Base-by-base conservation (phyloP, 768 basidiomycete species). In the Pisolithus tinctorius region DNA sequence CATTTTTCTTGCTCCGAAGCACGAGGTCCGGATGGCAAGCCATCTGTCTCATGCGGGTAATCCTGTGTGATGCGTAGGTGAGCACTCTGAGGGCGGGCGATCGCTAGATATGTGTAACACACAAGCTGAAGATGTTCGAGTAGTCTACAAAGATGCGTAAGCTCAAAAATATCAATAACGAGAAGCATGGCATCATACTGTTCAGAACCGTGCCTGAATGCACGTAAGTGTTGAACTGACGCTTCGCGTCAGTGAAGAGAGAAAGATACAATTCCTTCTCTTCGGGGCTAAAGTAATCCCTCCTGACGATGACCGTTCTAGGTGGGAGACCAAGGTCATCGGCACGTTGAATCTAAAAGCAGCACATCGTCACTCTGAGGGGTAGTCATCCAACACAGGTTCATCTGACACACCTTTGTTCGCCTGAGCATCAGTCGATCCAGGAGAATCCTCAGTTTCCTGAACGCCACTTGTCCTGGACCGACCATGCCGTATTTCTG, bases 271-370 rank as follows among this genome's bases (percentile, higher is more conserved):
- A 72, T 60, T 99, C 96, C 65, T 93, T 97, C 71, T 99, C 96
- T 68, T 96, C 94, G 0, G 91, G 87, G 56, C 90, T 93, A 74
- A 98, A 98, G 67, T 86, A 88, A 66, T 98, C 95, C 47, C 84
- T 74, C 41, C 92, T 81, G 51, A 99, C 83, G 45, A 89, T 76
- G 20, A 99, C 88, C 0, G 84, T 93, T 37, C 96, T 79, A 6
- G 96, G 96, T 7, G 96, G 96, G 17, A 98, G 71, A 6, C 93
- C 96, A 23, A 99, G 80, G 65, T 99, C 96, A 62, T 99, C 96
- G 1, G 95, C 95, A 50, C 87, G 80, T 80, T 99, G 89, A 42
- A 97, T 74, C 85, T 97, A 48, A 3, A 13, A 13, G 34, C 34
- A 34, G 4, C 13, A 34, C 34, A 13, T 34, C 11, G 34, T 34